Conservation (phyloP, 306 rosid species). For the Vigna radiata region DNA sequence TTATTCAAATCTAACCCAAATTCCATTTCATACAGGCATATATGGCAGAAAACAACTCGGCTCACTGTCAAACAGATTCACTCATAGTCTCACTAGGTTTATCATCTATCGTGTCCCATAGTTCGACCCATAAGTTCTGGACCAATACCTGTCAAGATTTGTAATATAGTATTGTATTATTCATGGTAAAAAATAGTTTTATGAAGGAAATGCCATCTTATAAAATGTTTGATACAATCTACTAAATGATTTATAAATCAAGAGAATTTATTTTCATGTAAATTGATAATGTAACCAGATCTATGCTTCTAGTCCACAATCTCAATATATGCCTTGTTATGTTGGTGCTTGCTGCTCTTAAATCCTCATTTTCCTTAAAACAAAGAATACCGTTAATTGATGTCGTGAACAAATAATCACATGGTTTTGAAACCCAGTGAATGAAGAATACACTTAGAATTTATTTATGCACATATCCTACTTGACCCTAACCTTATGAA, state of each 20-base stretch:
- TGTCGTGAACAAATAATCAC: not conserved
- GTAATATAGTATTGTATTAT: not conserved
- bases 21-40: conserved; percentile 11
- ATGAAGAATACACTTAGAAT: not conserved
- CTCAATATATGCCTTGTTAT: conserved; percentile 1
- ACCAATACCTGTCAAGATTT: not conserved
- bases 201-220: conserved; percentile 1
- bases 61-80: not conserved
- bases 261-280: not conserved
- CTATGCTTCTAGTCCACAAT: conserved; percentile 9
- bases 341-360: not conserved
- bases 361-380: conserved; percentile 7
- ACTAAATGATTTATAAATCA: not conserved
- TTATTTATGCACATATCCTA: conserved; percentile 15
- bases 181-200: not conserved
- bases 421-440: conserved; percentile 8
- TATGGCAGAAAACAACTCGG: conserved; percentile 1
- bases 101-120: not conserved
- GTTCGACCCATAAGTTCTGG: not conserved
- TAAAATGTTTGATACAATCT: not conserved
- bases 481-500: conserved; percentile 9
- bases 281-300: conserved; percentile 1
- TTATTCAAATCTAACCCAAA: conserved; percentile 8
- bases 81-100: not conserved
- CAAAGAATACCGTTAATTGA: not conserved